Conservation (phyloP, 371 early-diverging fungal genomes). For the Chytridium lagenaria region DNA sequence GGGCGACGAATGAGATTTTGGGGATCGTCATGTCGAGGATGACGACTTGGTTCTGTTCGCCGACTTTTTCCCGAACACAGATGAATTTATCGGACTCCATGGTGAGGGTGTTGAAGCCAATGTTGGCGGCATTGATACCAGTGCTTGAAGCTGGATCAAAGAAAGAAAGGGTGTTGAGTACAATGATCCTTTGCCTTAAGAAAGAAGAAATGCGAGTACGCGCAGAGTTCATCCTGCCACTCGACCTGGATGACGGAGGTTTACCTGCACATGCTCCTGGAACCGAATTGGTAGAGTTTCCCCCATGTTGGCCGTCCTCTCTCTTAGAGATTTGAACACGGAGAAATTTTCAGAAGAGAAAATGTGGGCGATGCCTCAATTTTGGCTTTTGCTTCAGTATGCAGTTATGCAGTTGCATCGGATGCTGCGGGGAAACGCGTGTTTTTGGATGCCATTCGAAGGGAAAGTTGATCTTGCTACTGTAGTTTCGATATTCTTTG, state of each 20-base stretch:
- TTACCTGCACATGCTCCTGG: conserved; percentile 95
- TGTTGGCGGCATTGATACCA: conserved; percentile 89
- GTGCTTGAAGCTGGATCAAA: conserved; percentile 74
- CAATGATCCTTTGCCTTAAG: not conserved
- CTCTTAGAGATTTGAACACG: too few species aligned
- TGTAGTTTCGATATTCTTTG: too few species aligned
- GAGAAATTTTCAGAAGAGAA: too few species aligned
- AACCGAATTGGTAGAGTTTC: conserved; percentile 61
- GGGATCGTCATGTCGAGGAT: conserved; percentile 90
- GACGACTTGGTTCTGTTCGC: conserved; percentile 87
- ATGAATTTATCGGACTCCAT: conserved; percentile 98
- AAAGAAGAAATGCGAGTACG: not conserved
- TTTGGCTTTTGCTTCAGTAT: too few species aligned
- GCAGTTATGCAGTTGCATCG: too few species aligned
- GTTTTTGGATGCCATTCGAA: too few species aligned
- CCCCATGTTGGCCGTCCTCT: conserved; percentile 26
- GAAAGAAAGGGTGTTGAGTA: not conserved
- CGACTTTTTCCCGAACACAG: conserved; percentile 92
- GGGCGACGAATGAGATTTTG: conserved; percentile 85
- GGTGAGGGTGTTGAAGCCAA: conserved; percentile 95
- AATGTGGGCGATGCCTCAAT: too few species aligned
- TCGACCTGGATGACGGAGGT: conserved; percentile 2
- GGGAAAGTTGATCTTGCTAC: too few species aligned
- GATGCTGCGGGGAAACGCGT: too few species aligned
- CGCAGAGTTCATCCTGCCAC: not conserved